A percentile compares a stretch with the other conserved stretches of the same genome.
Evolutionary conservation across 164 flowering plant species (phyloP).

Genomic region (Chloranthus sessilifolius): DNA sequence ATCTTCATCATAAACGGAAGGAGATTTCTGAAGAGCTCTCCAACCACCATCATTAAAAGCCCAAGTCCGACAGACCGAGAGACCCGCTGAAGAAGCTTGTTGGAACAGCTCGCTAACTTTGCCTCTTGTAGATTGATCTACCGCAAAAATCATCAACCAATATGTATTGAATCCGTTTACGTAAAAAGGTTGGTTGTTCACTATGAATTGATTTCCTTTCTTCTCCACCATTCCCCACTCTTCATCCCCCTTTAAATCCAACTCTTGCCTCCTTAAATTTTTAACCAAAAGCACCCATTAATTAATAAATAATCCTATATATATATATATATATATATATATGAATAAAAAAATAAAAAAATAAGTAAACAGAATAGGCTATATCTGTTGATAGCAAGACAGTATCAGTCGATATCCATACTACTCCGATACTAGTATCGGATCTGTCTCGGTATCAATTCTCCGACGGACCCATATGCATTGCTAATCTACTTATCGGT

Average conservation of each 20-base stretch:
- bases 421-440: too few relatives aligned
- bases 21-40: constrained; percentile 93
- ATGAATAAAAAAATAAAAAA: too few relatives aligned
- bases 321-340: too few relatives aligned
- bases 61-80: constrained; percentile 94
- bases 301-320: too few relatives aligned
- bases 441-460: too few relatives aligned
- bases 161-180: constrained; percentile 91
- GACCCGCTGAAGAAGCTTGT: constrained; percentile 77
- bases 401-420: too few relatives aligned
- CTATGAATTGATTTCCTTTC: constrained; percentile 72
- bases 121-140: constrained; percentile 65
- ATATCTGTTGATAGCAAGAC: too few relatives aligned
- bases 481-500: too few relatives aligned
- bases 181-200: constrained; percentile 61
- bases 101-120: constrained; percentile 78
- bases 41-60: constrained; percentile 95
- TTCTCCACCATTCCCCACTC: constrained; percentile 75
- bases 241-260: constrained; percentile 42
- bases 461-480: too few relatives aligned
- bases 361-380: too few relatives aligned
- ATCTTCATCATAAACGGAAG: constrained; percentile 77
- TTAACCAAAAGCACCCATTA: too few relatives aligned
- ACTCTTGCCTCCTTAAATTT: too few relatives aligned
- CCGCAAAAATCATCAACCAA: constrained; percentile 95